Evolutionary conservation across 352 stramenopile genomes (phyloP).

Genomic region (Globisporangium alternatum): DNA sequence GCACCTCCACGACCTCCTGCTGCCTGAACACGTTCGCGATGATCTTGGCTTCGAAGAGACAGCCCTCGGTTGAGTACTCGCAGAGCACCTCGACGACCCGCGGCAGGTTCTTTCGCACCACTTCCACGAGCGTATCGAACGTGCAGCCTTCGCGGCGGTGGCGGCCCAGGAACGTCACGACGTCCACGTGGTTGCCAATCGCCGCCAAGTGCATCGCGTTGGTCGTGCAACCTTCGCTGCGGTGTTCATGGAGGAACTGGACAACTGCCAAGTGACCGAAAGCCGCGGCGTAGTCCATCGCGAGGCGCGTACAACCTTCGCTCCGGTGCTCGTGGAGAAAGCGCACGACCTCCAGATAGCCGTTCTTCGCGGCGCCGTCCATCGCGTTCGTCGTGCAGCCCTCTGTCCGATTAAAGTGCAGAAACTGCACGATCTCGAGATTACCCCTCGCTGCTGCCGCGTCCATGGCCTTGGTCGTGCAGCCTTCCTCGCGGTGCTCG

Average conservation of each 20-base stretch:
- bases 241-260: neutral
- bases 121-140: neutral
- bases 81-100: neutral
- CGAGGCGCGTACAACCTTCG: conserved; percentile 1
- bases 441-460: conserved; percentile 1
- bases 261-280: neutral
- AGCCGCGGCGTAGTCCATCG: neutral
- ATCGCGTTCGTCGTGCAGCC: conserved; percentile 8
- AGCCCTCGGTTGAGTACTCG: neutral
- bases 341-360: neutral
- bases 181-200: neutral
- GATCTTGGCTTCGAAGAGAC: neutral
- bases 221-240: neutral
- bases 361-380: conserved; percentile 5
- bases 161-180: conserved; percentile 5
- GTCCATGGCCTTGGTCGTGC: conserved; percentile 7
- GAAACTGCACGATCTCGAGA: neutral
- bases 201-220: conserved; percentile 2
- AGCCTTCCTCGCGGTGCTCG: conserved; percentile 6
- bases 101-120: neutral
- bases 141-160: conserved; percentile 3
- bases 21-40: neutral
- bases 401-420: neutral
- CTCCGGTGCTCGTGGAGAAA: neutral
- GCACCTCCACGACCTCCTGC: neutral